Evolutionary conservation across 257 asterid species (phyloP).

Genomic region (Echium plantagineum): DNA sequence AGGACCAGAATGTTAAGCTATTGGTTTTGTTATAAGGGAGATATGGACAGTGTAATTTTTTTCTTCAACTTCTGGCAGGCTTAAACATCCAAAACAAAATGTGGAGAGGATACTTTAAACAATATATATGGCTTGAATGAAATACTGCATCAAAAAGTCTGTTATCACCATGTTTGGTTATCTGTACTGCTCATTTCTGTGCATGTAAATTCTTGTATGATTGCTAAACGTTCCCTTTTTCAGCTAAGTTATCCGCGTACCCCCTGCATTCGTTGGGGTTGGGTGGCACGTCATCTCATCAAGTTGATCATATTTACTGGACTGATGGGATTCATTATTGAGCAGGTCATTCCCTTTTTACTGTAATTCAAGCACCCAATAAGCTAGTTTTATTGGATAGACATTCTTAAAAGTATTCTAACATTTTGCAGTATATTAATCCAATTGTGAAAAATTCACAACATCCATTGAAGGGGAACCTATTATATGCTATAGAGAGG

Average conservation of each 20-base stretch:
- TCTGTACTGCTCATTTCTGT: not conserved
- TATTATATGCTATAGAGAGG: slow-evolving; percentile 83
- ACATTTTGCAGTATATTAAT: slow-evolving; percentile 69
- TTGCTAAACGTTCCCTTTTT: slow-evolving; percentile 16
- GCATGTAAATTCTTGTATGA: not conserved
- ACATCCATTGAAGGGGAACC: slow-evolving; percentile 87
- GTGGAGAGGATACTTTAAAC: no score
- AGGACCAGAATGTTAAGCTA: no score
- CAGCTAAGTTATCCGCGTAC: slow-evolving; percentile 92
- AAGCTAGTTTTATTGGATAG: not conserved
- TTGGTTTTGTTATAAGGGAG: no score
- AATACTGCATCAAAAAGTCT: no score
- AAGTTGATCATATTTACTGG: slow-evolving; percentile 86
- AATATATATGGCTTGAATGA: no score
- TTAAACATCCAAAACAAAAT: no score
- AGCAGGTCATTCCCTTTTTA: slow-evolving; percentile 54
- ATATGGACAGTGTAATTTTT: no score
- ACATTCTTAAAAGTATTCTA: not conserved
- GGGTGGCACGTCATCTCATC: slow-evolving; percentile 86
- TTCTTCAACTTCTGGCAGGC: no score
- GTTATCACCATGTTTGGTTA: not conserved
- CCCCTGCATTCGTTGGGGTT: slow-evolving; percentile 76
- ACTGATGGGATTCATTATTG: slow-evolving; percentile 81
- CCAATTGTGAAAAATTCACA: slow-evolving; percentile 88
- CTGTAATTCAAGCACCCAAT: not conserved